phyloP scores from a whole-genome alignment of 1,139 yeast species.

The Pichia sp. region DNA sequence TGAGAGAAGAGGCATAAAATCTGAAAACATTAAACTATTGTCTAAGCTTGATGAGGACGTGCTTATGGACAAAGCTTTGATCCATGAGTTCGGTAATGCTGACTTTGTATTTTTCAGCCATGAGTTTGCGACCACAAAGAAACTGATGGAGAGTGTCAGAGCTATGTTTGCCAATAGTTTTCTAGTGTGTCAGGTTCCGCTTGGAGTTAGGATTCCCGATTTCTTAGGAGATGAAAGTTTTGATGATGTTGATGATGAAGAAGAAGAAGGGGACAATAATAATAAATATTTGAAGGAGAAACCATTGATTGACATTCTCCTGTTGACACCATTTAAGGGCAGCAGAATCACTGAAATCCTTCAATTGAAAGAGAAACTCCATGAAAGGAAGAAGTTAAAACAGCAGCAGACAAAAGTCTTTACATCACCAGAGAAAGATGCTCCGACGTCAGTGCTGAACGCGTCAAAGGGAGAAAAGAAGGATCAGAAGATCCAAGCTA shows the following conservation, averaged over 20 bases:
- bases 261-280: background rate
- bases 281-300: background rate
- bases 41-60: conserved; percentile 2
- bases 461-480: background rate
- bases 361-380: no score
- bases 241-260: conserved; percentile 13
- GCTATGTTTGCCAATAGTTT: conserved; percentile 1
- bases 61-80: background rate
- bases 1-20: conserved; percentile 28
- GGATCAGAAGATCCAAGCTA: background rate
- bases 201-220: conserved; percentile 12
- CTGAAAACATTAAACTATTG: conserved; percentile 1
- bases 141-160: conserved; percentile 1
- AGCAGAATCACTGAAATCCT: conserved; percentile 23
- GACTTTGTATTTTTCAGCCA: conserved; percentile 5
- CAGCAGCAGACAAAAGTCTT: no score
- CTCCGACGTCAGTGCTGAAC: no score
- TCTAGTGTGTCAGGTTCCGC: conserved; percentile 11
- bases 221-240: background rate
- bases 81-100: no score
- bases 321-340: conserved; percentile 34
- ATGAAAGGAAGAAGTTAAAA: no score
- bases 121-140: background rate
- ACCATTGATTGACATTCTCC: conserved; percentile 24
- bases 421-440: no score